Evolutionary conservation across 768 basidiomycete genomes (phyloP).

Genomic region (Boletus rex-veris): DNA sequence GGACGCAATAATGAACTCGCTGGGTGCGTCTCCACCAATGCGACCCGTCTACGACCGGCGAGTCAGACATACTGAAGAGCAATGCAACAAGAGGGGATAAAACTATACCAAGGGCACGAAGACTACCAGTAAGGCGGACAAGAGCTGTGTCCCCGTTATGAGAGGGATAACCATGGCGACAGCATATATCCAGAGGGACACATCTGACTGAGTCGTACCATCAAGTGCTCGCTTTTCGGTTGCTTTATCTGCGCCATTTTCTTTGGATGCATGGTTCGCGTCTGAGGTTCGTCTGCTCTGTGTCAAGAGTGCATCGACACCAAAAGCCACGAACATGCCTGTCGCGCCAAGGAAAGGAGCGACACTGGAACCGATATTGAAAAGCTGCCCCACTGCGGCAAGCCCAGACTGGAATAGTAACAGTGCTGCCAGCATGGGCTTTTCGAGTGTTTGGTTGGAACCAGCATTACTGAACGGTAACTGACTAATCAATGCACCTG

Average conservation of each 20-base stretch:
- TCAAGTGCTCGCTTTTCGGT: not conserved
- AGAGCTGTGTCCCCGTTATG: constrained; percentile 53
- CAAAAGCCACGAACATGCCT: constrained; percentile 55
- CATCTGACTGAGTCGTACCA: constrained; percentile 23
- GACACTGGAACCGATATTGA: constrained; percentile 73
- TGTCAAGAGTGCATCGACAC: constrained; percentile 46
- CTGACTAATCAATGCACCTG: constrained; percentile 66
- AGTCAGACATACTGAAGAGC: constrained; percentile 1
- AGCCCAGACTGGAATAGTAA: constrained; percentile 56
- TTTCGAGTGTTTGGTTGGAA: constrained; percentile 46
- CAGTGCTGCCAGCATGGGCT: constrained; percentile 54
- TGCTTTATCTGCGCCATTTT: not conserved
- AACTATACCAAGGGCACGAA: constrained; percentile 79
- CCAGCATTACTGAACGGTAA: constrained; percentile 40
- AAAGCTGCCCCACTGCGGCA: constrained; percentile 58
- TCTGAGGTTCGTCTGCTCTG: constrained; percentile 17
- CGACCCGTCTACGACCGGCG: constrained; percentile 64
- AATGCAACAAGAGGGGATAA: not conserved
- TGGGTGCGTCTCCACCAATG: constrained; percentile 76
- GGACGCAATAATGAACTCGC: constrained; percentile 84
- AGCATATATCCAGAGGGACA: constrained; percentile 63
- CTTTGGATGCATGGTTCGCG: not conserved
- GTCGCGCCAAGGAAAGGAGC: constrained; percentile 62
- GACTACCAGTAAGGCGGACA: constrained; percentile 68
- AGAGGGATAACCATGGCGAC: constrained; percentile 56